Base-by-base conservation (phyloP, 2,329 filamentous ascomycete genomes). In the Pestalotiopsis sp. region DNA sequence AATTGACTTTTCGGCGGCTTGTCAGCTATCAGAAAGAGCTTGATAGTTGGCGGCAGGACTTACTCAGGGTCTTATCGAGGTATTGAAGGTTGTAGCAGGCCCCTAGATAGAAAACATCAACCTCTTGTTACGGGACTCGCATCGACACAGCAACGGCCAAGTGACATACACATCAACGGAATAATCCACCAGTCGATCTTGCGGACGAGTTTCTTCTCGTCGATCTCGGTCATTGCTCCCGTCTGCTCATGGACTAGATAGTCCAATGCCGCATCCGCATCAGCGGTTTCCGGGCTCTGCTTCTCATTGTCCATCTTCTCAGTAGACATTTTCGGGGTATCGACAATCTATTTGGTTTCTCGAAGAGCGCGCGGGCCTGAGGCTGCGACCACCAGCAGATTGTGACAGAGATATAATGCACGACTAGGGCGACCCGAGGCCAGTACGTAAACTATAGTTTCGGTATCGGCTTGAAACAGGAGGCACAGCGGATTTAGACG, bases 61-160 rank as follows among this genome's bases (percentile, higher is more conserved):
- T 71, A 76, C 75, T 73, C 52, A 77, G 67, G 4, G 74, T 77
- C 68, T 77, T 77, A 69, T 77, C 76, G 6, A 77, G 72, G 39
- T 76, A 77, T 36, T 77, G 76, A 5, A 77, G 72, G 62, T 74
- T 75, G 36, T 77, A 77, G 36, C 74, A 75, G n/a, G 74, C 74
- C 75, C 75, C 75, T 76, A 49, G 4, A 56, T 1, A n/a, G 17
- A 52, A n/a, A 52, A 7, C 20, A 2, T 20, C 31, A 65, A 23
- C 17, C 2, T 23, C 7, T 11, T 56, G 4, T 31, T 17, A n/a
- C 13, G 25, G 9, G 3, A 6, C 31, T 7, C 12, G 14, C 13
- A 36, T 59, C 31, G 3, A 36, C 23, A 41, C 31, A 66, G 11
- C 11, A 27, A 17, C 7, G 20, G 12, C 36, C 3, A 17, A 41